These are phyloP conservation scores for Rheum nobile DNA, from an alignment of 148 eudicot genomes.

Conservation along the genomic window DNA sequence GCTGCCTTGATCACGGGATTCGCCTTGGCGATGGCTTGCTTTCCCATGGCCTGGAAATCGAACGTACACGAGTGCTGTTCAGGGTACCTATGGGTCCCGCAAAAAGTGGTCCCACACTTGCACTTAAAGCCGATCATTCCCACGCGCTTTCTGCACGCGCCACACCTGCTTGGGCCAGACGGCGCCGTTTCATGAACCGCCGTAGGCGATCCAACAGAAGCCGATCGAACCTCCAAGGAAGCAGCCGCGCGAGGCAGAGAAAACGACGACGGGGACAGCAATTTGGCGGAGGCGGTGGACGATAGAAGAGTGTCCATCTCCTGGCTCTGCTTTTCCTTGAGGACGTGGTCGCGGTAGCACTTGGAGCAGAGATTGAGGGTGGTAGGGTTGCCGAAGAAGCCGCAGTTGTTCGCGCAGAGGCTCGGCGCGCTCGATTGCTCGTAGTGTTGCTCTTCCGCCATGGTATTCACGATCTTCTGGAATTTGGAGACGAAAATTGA, in stretches of 20 bases:
- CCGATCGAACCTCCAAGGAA: neutral
- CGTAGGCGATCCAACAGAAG: neutral
- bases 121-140: constrained; percentile 47
- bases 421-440: constrained; percentile 7
- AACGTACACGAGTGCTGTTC: constrained; percentile 37
- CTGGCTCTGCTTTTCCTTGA: constrained; percentile 17
- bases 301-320: constrained; percentile 5
- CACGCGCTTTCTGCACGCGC: constrained; percentile 32
- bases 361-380: constrained; percentile 29
- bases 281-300: neutral
- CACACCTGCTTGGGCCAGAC: constrained; percentile 26
- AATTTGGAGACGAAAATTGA: neutral
- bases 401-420: constrained; percentile 38
- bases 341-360: constrained; percentile 25
- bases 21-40: constrained; percentile 27
- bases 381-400: constrained; percentile 33
- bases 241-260: neutral
- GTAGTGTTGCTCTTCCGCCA: constrained; percentile 9
- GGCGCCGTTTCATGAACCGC: neutral
- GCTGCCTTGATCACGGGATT: constrained; percentile 28
- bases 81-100: constrained; percentile 42
- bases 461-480: neutral
- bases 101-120: constrained; percentile 35
- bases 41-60: constrained; percentile 23
- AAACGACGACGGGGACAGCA: neutral